Base-by-base conservation (phyloP, 176 grass and related monocot species). In the Aegilops umbellulata region DNA sequence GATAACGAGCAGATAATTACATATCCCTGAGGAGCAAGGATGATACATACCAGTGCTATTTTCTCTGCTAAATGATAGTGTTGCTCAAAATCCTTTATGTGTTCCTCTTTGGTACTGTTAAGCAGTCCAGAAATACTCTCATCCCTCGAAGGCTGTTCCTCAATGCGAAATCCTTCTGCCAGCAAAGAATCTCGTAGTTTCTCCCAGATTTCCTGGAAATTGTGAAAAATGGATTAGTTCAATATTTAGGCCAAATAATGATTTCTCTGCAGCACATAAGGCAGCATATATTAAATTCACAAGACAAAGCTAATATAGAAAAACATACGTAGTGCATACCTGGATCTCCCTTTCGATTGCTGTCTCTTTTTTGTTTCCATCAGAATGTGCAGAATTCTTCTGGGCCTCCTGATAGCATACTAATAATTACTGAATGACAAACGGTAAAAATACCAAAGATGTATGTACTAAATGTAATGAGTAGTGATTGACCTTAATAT, bases 11-110 rank as follows among this genome's bases (percentile, higher is more conserved):
- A 57, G 53, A 72, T 38, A 73, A 67, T 47, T 78, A 29, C 5
- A 0, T 77, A 62, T 26, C 10, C 32, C 5, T 70, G 14, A 46
- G 53, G 19, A 58, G 53, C 53, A 22, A 58, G 4, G 4, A 83
- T 60, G 8, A 69, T 70, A 60, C 87, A 60, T 88, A 94, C 87
- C 69, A n/a, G 73, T 49, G 80, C 2, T 90, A 94, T 60, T 79
- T 67, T 88, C 76, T 92, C 87, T 65, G 67, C 80, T 77, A 92
- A 81, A 78, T 64, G 64, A 86, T 94, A 90, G 31, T 92, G 85
- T 72, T 60, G 65, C 55, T 88, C 87, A 67, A 92, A 87, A 64
- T 84, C 90, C 86, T 80, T 82, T 67, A 92, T 34, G 60, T 71
- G 69, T 51, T 62, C 78, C 64, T 86, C 87, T 80, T 88, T 69